Conservation (phyloP, 768 basidiomycete genomes). For the Roridomyces roridus region DNA sequence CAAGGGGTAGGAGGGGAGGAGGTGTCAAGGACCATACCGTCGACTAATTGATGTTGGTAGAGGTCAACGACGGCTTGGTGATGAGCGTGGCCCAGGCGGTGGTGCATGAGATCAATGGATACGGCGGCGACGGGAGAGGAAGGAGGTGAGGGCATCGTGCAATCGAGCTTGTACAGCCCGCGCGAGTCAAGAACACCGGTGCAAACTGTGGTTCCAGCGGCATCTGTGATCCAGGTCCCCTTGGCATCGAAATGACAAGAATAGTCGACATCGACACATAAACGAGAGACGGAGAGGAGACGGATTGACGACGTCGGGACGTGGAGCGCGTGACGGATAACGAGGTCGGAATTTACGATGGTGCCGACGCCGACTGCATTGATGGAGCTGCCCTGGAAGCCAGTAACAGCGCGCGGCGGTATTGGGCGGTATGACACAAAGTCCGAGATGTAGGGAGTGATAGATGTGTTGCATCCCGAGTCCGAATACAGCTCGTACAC, state of each 20-base stretch:
- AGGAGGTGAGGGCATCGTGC: neutral
- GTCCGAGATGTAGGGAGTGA: neutral
- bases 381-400: constrained; percentile 3
- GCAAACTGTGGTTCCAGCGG: neutral
- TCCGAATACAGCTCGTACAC: neutral
- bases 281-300: constrained; percentile 1
- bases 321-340: neutral
- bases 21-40: constrained; percentile 14
- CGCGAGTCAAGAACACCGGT: neutral
- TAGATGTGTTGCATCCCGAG: neutral
- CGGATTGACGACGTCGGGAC: neutral
- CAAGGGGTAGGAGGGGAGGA: neutral
- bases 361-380: constrained; percentile 1
- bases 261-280: neutral
- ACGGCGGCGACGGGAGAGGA: neutral
- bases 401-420: neutral
- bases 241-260: neutral
- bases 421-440: neutral
- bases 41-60: neutral
- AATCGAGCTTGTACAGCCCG: constrained; percentile 1
- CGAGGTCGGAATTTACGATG: neutral
- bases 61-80: neutral
- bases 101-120: neutral
- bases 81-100: constrained; percentile 3
- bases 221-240: neutral